These are phyloP conservation scores for Stachybotrys chlorohalonatus DNA, from an alignment of 2,329 filamentous ascomycete species.

Conservation along the genomic window DNA sequence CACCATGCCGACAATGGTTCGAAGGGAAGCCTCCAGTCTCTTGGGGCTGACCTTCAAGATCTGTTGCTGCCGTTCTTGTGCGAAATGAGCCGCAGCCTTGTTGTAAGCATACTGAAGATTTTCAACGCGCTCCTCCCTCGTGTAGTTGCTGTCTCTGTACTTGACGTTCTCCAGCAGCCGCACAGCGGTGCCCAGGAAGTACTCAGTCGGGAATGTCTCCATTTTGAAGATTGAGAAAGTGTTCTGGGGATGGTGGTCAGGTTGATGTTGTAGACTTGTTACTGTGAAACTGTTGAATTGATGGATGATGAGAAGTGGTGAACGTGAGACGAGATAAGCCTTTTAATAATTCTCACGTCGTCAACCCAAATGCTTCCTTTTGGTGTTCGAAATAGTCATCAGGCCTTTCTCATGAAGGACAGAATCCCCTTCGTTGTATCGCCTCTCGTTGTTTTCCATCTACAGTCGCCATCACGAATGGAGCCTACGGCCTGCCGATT, in stretches of 20 bases:
- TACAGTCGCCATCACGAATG: too few species aligned
- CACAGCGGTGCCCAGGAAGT: conserved; percentile 5
- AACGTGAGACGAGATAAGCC: too few species aligned
- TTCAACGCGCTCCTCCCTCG: conserved; percentile 5
- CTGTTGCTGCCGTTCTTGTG: conserved; percentile 5
- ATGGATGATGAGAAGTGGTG: too few species aligned
- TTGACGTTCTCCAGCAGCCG: conserved; percentile 8
- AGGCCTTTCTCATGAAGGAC: too few species aligned
- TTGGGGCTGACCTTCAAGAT: conserved; percentile 5
- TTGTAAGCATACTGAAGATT: conserved; percentile 7
- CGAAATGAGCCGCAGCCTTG: conserved; percentile 9
- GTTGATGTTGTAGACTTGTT: neutral
- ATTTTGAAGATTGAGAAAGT: neutral
- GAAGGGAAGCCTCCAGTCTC: conserved; percentile 6
- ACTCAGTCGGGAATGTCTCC: conserved; percentile 3
- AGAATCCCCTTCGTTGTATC: too few species aligned
- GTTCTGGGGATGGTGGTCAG: too few species aligned
- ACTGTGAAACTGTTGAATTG: neutral
- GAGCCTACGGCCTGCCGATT: too few species aligned
- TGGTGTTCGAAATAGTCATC: too few species aligned
- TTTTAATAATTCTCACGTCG: too few species aligned
- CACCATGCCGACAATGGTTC: conserved; percentile 16
- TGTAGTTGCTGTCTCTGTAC: conserved; percentile 10
- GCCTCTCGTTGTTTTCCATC: too few species aligned
- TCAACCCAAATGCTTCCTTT: too few species aligned